Evolutionary conservation across 2,329 filamentous ascomycete genomes (phyloP).

Genomic region (Ophiognomonia clavigignenti-juglandacearum): DNA sequence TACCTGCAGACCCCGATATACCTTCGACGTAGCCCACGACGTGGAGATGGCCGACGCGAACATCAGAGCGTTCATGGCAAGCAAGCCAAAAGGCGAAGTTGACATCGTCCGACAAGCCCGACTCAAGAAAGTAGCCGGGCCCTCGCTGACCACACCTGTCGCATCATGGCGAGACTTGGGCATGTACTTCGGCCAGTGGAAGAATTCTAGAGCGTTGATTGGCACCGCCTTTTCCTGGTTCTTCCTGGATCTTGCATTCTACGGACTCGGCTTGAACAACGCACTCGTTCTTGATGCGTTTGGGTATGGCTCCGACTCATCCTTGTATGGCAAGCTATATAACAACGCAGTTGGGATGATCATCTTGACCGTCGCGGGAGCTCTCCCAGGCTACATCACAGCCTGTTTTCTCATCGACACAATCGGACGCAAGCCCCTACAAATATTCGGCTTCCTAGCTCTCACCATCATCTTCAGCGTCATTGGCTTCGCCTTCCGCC

Average conservation of each 20-base stretch:
- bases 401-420: conserved; percentile 70
- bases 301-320: conserved; percentile 60
- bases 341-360: conserved; percentile 73
- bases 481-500: conserved; percentile 55
- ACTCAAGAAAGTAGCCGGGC: conserved; percentile 47
- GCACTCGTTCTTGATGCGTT: conserved; percentile 66
- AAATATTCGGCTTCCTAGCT: conserved; percentile 56
- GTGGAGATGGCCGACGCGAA: conserved; percentile 71
- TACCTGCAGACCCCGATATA: conserved; percentile 30
- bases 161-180: conserved; percentile 67
- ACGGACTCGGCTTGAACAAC: conserved; percentile 72
- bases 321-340: conserved; percentile 64
- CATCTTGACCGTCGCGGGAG: conserved; percentile 71
- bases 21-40: conserved; percentile 73
- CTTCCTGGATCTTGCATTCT: conserved; percentile 68
- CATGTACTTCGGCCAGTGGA: conserved; percentile 64
- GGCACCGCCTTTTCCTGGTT: conserved; percentile 81
- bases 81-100: conserved; percentile 41
- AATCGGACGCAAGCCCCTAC: conserved; percentile 72
- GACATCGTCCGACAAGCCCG: conserved; percentile 45
- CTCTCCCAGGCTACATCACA: conserved; percentile 76
- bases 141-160: conserved; percentile 57
- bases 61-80: conserved; percentile 55
- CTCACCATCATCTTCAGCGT: conserved; percentile 58
- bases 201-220: conserved; percentile 64